Evolutionary conservation across 1,284 basidiomycete species (phyloP).

Genomic region (Leccinum proliferum): DNA sequence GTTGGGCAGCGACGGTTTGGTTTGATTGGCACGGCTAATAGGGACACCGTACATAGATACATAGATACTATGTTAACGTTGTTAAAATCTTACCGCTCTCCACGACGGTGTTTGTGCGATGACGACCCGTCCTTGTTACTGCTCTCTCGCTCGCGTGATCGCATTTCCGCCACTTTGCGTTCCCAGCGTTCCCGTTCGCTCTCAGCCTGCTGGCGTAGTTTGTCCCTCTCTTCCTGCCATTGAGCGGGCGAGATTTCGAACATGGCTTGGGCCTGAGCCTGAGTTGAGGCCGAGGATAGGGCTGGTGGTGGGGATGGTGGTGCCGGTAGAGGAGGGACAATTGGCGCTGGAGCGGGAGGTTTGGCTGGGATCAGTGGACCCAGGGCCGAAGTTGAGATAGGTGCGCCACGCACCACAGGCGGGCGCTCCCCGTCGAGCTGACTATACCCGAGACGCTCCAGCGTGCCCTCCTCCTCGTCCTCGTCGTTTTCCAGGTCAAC

Average conservation of each 20-base stretch:
- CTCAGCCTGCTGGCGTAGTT: slow-evolving; percentile 11
- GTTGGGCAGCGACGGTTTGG: too few species aligned
- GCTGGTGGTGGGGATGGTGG: background rate
- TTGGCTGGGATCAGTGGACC: background rate
- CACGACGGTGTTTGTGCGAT: slow-evolving; percentile 13
- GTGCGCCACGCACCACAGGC: background rate
- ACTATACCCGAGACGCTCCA: slow-evolving; percentile 18
- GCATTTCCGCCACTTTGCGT: slow-evolving; percentile 16
- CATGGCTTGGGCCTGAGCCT: background rate
- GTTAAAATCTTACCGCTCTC: slow-evolving; percentile 9
- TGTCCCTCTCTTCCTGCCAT: slow-evolving; percentile 13
- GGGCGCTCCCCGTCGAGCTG: background rate
- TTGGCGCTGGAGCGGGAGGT: background rate
- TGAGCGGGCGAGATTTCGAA: background rate
- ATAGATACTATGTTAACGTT: too few species aligned
- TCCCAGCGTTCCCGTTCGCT: slow-evolving; percentile 19
- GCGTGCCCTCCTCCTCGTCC: background rate
- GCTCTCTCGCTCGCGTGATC: slow-evolving; percentile 7
- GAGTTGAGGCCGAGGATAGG: background rate
- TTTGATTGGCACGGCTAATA: too few species aligned
- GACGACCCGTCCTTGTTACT: slow-evolving; percentile 13
- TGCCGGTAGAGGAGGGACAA: background rate
- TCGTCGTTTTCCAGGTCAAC: background rate
- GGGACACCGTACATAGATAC: too few species aligned
- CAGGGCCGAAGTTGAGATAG: background rate